Evolutionary conservation across 2,329 filamentous ascomycete genomes (phyloP).

Genomic region (Diplodia mutila): DNA sequence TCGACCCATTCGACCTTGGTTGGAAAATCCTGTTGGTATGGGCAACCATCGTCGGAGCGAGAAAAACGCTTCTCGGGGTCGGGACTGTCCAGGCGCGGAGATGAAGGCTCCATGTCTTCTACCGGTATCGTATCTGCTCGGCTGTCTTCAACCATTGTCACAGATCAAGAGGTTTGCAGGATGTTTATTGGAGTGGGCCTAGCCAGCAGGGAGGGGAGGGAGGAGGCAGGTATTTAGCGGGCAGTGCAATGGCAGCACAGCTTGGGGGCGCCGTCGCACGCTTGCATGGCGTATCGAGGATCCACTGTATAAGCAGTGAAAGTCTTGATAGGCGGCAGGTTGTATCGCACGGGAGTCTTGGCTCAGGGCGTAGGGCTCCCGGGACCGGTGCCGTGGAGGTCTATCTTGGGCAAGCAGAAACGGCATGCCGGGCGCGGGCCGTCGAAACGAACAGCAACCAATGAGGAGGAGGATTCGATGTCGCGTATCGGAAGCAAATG

Average conservation of each 20-base stretch:
- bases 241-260: background rate
- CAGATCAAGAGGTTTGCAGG: no score
- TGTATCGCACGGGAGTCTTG: constrained; percentile 13
- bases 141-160: background rate
- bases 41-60: background rate
- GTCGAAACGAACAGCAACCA: background rate
- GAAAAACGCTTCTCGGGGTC: constrained; percentile 11
- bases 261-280: background rate
- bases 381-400: background rate
- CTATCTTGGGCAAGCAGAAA: background rate
- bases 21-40: constrained; percentile 27
- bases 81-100: constrained; percentile 1
- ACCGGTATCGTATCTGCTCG: background rate
- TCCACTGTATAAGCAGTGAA: constrained; percentile 7
- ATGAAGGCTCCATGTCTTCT: background rate
- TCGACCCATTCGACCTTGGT: constrained; percentile 59
- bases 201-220: background rate
- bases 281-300: constrained; percentile 2
- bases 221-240: background rate
- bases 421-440: constrained; percentile 14
- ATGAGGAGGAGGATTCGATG: background rate
- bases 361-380: constrained; percentile 3
- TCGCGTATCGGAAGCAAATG: constrained; percentile 12
- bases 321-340: background rate
- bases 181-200: no score